Base-by-base conservation (phyloP, 2,329 filamentous ascomycete species). In the Diaporthe vaccinii region DNA sequence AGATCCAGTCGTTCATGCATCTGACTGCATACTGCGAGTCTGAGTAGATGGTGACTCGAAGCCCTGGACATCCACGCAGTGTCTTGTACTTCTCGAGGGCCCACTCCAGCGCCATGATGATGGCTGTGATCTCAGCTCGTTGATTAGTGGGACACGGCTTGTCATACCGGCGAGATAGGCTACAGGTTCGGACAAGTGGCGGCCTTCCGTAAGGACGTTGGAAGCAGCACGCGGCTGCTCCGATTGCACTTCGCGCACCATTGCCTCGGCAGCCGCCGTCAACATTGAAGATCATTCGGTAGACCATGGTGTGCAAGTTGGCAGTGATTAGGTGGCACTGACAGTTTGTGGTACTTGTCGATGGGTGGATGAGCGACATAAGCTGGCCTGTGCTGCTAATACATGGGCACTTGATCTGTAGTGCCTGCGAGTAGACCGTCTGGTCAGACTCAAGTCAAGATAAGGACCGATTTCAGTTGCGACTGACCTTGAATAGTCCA, bases 101-200 rank as follows among this genome's bases (percentile, higher is more conserved):
- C 57, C 57, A 59, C 57, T 59, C 57, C 34, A 59, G 34, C 9
- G 57, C 57, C 57, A 39, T 39, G 4, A 59, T 59, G 22, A 39
- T 59, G 34, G 31, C 57, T 36, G 34, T 59, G 22, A 59, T 59
- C 57, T 59, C 57, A n/a, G 57, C 57, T 59, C 57, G 57, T n/a
- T 59, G 57, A 14, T 14, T 59, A 4, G 57, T 59, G 22, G 57
- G 57, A 39, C 34, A 10, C 31, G 34, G 34, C 17, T 57, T 20
- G 57, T 3, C 34, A 36, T 14, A 34, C 34, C 31, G 51, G 10
- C 51, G 51, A 22, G 31, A n/a, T 6, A 36, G 57, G 34, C 31
- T 34, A 12, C 14, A 7, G 53, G 25, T 34, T 34, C 28, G 53
- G 28, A 9, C 20, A 15, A 22, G 2, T 10, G 53, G 6, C 25